Evolutionary conservation across 345 rosid species (phyloP).

Genomic region (Eucalyptus victrix): DNA sequence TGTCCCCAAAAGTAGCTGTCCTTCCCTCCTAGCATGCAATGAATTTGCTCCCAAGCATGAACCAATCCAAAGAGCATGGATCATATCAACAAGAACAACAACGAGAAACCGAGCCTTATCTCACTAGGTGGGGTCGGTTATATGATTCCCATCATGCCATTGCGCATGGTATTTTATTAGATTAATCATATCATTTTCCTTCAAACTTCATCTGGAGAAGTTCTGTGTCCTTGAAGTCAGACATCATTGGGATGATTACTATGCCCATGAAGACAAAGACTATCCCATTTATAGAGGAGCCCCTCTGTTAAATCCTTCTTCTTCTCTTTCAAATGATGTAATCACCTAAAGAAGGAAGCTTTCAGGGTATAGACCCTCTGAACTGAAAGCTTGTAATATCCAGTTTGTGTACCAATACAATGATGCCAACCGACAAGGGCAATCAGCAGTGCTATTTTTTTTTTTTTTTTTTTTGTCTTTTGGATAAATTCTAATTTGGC

Average conservation of each 20-base stretch:
- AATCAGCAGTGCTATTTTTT: not conserved
- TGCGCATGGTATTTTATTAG: not conserved
- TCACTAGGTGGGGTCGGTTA: not conserved
- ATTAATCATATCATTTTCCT: not conserved
- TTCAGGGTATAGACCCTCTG: not conserved
- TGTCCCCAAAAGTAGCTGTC: not conserved
- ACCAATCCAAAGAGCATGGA: not conserved
- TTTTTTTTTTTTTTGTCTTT: not conserved
- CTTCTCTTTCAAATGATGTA: not conserved
- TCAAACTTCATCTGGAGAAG: not conserved
- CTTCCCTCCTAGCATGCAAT: not conserved
- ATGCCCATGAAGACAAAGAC: not conserved
- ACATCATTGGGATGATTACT: not conserved
- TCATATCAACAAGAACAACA: not conserved
- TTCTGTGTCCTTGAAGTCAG: not conserved
- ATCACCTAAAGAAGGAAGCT: not conserved
- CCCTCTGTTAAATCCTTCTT: not conserved
- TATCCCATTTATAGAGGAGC: not conserved
- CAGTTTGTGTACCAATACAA: not conserved
- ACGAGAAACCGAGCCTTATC: not conserved
- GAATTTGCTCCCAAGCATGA: not conserved
- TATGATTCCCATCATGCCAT: not conserved
- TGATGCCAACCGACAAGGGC: not conserved
- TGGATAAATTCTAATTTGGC: not conserved
- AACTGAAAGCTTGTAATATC: not conserved